Evolutionary conservation across 2,329 filamentous ascomycete genomes (phyloP).

Genomic region (Calonectria honghensis): DNA sequence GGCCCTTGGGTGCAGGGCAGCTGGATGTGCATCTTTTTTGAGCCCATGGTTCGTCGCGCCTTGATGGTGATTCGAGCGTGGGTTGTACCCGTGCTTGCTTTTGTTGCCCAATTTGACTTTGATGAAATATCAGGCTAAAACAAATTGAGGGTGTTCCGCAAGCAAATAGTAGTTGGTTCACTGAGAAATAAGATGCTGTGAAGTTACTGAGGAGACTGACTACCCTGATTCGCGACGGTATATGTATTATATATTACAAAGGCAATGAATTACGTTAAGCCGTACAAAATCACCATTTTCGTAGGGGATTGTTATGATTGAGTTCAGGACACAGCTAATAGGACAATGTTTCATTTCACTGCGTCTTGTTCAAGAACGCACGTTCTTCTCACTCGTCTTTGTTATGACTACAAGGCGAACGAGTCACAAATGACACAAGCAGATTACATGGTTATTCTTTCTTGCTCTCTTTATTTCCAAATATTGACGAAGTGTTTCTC

Average conservation of each 20-base stretch:
- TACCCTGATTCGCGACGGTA: neutral
- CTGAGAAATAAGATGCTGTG: neutral
- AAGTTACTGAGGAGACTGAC: neutral
- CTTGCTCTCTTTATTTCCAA: neutral
- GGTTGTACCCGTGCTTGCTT: neutral
- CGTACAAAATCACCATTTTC: neutral
- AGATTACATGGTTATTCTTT: too few species aligned
- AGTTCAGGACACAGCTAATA: neutral
- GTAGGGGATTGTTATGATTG: neutral
- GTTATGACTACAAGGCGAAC: neutral
- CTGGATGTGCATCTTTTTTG: neutral
- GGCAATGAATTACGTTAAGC: neutral
- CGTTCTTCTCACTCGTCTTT: neutral
- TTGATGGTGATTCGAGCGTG: neutral
- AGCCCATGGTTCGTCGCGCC: neutral
- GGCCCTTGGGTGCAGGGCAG: neutral
- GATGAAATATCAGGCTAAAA: neutral
- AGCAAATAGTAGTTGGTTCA: neutral
- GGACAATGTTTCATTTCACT: neutral
- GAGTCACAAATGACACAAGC: neutral
- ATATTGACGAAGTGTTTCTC: neutral
- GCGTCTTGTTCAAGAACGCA: neutral
- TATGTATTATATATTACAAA: neutral
- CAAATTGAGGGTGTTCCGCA: neutral
- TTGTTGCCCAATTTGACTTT: neutral